Percentiles rank a stretch among this genome's conserved stretches.
Evolutionary conservation across 169 alveolate species (phyloP).

Genomic region (Eimeria necatrix): DNA sequence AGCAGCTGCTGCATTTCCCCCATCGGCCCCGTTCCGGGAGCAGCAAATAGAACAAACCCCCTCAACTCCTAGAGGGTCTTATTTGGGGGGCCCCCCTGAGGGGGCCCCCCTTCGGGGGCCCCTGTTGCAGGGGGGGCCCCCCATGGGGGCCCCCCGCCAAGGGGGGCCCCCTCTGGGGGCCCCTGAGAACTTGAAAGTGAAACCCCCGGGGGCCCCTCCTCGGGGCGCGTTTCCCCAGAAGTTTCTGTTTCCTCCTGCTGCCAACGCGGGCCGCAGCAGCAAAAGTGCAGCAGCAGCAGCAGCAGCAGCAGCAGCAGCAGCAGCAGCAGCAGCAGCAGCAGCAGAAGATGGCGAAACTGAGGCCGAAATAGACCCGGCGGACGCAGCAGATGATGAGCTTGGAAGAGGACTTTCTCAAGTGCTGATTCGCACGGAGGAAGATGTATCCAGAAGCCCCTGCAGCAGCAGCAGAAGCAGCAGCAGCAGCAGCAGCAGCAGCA

Average conservation of each 20-base stretch:
- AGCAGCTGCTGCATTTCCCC: background rate
- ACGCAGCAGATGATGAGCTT: background rate
- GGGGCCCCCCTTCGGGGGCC: too few species aligned
- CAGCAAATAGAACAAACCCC: too few species aligned
- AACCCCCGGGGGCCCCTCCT: too few species aligned
- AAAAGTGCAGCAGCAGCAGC: background rate
- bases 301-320: background rate
- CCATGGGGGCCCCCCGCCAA: too few species aligned
- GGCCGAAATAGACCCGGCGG: background rate
- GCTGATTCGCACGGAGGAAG: background rate
- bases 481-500: constrained; percentile 34
- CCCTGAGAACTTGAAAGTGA: too few species aligned
- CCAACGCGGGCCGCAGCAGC: background rate
- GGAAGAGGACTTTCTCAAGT: background rate
- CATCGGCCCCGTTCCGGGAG: too few species aligned
- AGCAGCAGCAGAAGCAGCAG: background rate
- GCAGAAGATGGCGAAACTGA: background rate
- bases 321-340: background rate
- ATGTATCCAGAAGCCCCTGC: background rate
- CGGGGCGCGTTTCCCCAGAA: too few species aligned
- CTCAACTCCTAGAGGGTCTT: too few species aligned
- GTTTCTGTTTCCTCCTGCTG: background rate
- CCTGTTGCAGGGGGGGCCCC: too few species aligned
- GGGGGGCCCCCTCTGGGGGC: too few species aligned
- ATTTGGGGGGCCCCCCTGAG: too few species aligned